Base-by-base conservation (phyloP, 2,329 filamentous ascomycete genomes). In the Coniochaeta hoffmannii region DNA sequence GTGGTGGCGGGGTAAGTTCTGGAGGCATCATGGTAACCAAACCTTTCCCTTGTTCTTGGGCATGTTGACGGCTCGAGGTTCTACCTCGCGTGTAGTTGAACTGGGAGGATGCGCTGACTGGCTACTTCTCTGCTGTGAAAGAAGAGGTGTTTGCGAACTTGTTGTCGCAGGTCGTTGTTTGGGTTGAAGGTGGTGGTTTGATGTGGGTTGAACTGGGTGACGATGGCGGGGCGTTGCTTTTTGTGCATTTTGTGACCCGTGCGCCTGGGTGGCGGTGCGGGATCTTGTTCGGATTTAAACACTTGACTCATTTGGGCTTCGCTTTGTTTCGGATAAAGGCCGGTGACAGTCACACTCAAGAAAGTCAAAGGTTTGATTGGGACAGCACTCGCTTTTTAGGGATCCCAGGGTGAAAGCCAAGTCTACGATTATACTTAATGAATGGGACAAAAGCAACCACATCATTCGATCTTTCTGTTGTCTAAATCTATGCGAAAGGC, bases 11-110 rank as follows among this genome's bases (percentile, higher is more conserved):
- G 38, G 57, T 53, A 57, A 38, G 51, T 58, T 28, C 11, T 26
- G 36, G 11, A 19, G 22, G 41, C 11, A 38, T 53, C 54, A 34
- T 36, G 56, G 51, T 38, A 56, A 54, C 60, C 41, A 50, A n/a
- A 96, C 91, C 80, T 96, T 97, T 92, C 92, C 92, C 87, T 97
- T 97, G 76, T 97, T 97, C 90, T 97, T 97, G 70, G 92, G 92
- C 92, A 97, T 97, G 60, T 76, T 86, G 69, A 4, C 31, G 41
- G 22, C 26, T 46, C 41, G 41, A n/a, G 41, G 24, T 15, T 46
- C 22, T 46, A 28, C 3, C 22, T 15, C 22, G 41, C 1, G n/a
- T 46, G 12, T n/a, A 19, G 4, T 26, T 46, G 12, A 10, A 17
- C 22, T 46, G n/a, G 12, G 11, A 32, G 10, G 15, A 19, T 46